A percentile compares a stretch with the other conserved stretches of the same genome.
Conservation (phyloP, 2,329 filamentous ascomycete genomes). For the Calonectria hongkongensis region DNA sequence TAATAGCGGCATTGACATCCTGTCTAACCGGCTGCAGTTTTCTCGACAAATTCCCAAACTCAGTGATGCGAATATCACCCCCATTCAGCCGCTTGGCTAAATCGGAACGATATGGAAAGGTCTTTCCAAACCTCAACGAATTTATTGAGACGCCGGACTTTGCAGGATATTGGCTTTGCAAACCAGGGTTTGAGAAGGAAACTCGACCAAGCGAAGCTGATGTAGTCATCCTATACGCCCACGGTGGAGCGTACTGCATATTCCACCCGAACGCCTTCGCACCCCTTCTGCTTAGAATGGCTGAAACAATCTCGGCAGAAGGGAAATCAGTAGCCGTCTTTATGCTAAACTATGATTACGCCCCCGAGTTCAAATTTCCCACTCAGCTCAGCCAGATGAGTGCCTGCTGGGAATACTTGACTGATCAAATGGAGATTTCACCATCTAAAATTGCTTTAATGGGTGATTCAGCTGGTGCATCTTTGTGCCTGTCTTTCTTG, state of each 20-base stretch:
- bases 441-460: not conserved
- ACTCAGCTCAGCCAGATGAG: not conserved
- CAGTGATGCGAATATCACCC: not conserved
- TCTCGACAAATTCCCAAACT: not conserved
- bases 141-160: not conserved
- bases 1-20: too few relatives aligned
- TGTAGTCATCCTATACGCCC: not conserved
- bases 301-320: not conserved
- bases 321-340: not conserved
- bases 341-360: not conserved
- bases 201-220: constrained; percentile 1
- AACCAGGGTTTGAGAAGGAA: constrained; percentile 1
- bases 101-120: not conserved
- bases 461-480: not conserved
- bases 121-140: constrained; percentile 13
- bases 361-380: constrained; percentile 16
- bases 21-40: not conserved
- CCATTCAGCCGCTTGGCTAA: not conserved
- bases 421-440: not conserved
- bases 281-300: not conserved
- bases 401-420: constrained; percentile 14
- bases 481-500: not conserved
- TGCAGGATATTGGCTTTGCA: constrained; percentile 11
- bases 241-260: not conserved
- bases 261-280: not conserved